phyloP scores from a whole-genome alignment of 2,329 filamentous ascomycete genomes.

The Fusarium paranaense region DNA sequence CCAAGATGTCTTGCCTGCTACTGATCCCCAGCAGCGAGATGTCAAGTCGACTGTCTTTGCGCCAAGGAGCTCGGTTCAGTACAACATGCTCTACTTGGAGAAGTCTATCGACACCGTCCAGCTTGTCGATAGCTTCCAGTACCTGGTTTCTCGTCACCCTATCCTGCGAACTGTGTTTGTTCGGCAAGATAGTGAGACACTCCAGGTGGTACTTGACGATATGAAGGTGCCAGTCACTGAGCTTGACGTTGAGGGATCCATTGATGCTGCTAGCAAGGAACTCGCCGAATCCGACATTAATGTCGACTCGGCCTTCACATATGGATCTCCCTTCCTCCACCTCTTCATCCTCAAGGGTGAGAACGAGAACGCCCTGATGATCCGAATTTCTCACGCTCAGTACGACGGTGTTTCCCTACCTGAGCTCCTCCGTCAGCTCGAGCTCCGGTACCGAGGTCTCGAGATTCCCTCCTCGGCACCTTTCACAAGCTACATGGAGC shows the following conservation, averaged over 20 bases:
- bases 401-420: conserved; percentile 63
- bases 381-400: conserved; percentile 60
- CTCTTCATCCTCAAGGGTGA: conserved; percentile 33
- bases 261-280: conserved; percentile 32
- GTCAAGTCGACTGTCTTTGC: conserved; percentile 36
- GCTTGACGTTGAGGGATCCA: conserved; percentile 6
- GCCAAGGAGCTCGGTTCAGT: conserved; percentile 42
- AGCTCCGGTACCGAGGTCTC: conserved; percentile 51
- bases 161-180: conserved; percentile 45
- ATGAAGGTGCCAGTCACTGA: conserved; percentile 31
- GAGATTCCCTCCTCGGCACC: conserved; percentile 31
- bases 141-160: conserved; percentile 36
- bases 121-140: conserved; percentile 37
- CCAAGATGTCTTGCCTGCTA: conserved; percentile 36
- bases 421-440: conserved; percentile 54
- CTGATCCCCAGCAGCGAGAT: conserved; percentile 38
- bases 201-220: conserved; percentile 40
- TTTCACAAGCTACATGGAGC: conserved; percentile 35
- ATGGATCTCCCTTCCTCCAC: conserved; percentile 32
- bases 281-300: conserved; percentile 26
- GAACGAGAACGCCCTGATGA: conserved; percentile 39
- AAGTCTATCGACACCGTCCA: conserved; percentile 32
- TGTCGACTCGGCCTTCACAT: conserved; percentile 19
- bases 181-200: conserved; percentile 12
- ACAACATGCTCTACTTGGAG: conserved; percentile 46